phyloP scores from a whole-genome alignment of 2,329 filamentous ascomycete genomes.

The Arachnomyces sp. region DNA sequence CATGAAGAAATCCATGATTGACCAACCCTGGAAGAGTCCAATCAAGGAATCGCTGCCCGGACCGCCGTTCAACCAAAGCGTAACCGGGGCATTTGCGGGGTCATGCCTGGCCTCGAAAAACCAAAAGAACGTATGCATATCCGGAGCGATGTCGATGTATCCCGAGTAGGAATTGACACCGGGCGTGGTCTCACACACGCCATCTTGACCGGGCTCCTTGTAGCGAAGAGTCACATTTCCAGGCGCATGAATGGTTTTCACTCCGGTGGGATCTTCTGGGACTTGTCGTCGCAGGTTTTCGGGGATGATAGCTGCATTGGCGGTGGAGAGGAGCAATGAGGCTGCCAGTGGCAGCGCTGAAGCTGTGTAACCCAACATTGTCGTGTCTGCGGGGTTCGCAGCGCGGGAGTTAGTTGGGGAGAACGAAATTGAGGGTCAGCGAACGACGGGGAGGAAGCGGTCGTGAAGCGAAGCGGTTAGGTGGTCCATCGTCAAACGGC shows the following conservation, averaged over 20 bases:
- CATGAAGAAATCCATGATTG: not conserved
- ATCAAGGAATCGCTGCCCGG: slow-evolving; percentile 37
- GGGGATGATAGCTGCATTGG: no score
- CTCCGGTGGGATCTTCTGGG: slow-evolving; percentile 27
- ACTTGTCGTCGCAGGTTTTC: slow-evolving; percentile 22
- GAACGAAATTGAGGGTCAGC: no score
- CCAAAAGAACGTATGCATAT: slow-evolving; percentile 49
- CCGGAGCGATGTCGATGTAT: slow-evolving; percentile 46
- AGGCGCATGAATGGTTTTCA: slow-evolving; percentile 30
- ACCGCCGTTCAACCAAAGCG: slow-evolving; percentile 37
- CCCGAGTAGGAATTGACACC: slow-evolving; percentile 51
- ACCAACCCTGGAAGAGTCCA: slow-evolving; percentile 33
- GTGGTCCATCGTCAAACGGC: no score
- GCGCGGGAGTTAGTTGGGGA: no score
- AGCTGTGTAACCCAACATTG: no score
- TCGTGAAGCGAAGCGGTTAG: no score
- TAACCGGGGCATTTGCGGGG: slow-evolving; percentile 37
- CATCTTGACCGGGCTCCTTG: slow-evolving; percentile 47
- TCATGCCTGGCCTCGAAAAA: slow-evolving; percentile 51
- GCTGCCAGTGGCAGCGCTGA: no score
- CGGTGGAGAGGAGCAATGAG: no score
- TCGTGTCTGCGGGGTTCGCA: no score
- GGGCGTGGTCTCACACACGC: slow-evolving; percentile 48
- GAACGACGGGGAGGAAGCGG: no score
- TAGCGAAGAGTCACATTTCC: slow-evolving; percentile 48